A percentile compares a stretch with the other conserved stretches of the same genome.
Evolutionary conservation across 371 early-diverging fungal species (phyloP).

Genomic region (Mortierella sp.): DNA sequence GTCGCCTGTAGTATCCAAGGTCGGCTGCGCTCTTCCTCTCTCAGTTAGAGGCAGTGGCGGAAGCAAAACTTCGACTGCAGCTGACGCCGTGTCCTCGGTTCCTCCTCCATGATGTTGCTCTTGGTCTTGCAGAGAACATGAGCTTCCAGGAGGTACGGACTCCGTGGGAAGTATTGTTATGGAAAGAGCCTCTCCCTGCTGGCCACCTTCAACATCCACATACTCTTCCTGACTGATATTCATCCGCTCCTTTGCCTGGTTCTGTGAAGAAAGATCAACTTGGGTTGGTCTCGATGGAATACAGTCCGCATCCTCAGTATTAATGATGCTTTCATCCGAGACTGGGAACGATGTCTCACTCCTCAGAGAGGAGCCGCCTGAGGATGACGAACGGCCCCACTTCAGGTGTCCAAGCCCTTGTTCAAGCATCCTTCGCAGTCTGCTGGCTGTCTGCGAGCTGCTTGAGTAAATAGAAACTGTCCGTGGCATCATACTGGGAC

Average conservation of each 20-base stretch:
- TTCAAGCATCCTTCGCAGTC: conserved; percentile 41
- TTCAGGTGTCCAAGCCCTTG: conserved; percentile 51
- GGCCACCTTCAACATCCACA: too few species aligned
- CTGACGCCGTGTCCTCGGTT: neutral
- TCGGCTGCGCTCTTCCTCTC: neutral
- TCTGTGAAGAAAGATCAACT: neutral
- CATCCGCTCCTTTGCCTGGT: too few species aligned
- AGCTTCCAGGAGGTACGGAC: too few species aligned
- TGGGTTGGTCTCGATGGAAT: neutral
- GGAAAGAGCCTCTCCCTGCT: too few species aligned
- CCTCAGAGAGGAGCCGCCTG: conserved; percentile 1
- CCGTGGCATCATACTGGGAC: conserved; percentile 44
- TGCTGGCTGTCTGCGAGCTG: conserved; percentile 47
- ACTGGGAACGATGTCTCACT: neutral
- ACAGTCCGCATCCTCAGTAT: neutral
- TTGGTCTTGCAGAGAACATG: too few species aligned
- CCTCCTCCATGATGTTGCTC: too few species aligned
- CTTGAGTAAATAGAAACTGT: conserved; percentile 54
- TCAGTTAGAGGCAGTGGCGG: neutral
- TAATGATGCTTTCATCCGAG: neutral
- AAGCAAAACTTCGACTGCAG: too few species aligned
- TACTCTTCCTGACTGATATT: too few species aligned
- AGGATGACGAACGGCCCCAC: conserved; percentile 1
- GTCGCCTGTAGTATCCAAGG: too few species aligned
- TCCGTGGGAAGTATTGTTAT: too few species aligned